phyloP scores from a whole-genome alignment of 106 monocot species.

The Allium cepa region DNA sequence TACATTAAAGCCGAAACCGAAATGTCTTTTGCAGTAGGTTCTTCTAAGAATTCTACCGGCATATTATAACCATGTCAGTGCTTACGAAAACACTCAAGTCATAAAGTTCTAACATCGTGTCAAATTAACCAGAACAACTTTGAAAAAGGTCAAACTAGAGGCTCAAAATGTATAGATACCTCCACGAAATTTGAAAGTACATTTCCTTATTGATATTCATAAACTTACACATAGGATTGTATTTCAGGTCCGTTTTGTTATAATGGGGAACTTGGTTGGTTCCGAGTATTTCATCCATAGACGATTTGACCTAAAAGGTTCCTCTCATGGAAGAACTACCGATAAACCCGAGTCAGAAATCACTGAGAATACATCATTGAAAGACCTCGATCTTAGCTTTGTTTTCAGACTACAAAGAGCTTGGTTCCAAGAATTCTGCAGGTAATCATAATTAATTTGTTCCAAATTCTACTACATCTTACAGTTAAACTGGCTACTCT shows the following conservation, averaged over 20 bases:
- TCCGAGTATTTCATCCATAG: no score
- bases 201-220: no score
- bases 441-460: constrained; percentile 32
- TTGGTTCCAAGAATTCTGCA: constrained; percentile 71
- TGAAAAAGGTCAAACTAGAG: constrained; percentile 87
- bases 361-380: constrained; percentile 73
- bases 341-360: constrained; percentile 76
- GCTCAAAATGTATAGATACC: no score
- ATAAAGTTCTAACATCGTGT: constrained; percentile 95
- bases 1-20: no score
- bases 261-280: no score
- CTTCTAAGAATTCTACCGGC: constrained; percentile 92
- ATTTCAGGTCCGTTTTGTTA: no score
- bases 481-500: no score
- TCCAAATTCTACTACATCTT: no score
- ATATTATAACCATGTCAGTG: constrained; percentile 84
- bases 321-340: constrained; percentile 70
- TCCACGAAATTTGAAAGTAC: no score
- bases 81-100: constrained; percentile 79
- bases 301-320: no score
- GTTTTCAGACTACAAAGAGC: constrained; percentile 68
- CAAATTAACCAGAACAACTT: constrained; percentile 58
- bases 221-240: no score
- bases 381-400: constrained; percentile 95
- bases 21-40: constrained; percentile 60